A percentile compares a stretch with the other conserved stretches of the same genome.
Evolutionary conservation across 2,329 filamentous ascomycete genomes (phyloP).

Genomic region (Fusarium coffeatum): DNA sequence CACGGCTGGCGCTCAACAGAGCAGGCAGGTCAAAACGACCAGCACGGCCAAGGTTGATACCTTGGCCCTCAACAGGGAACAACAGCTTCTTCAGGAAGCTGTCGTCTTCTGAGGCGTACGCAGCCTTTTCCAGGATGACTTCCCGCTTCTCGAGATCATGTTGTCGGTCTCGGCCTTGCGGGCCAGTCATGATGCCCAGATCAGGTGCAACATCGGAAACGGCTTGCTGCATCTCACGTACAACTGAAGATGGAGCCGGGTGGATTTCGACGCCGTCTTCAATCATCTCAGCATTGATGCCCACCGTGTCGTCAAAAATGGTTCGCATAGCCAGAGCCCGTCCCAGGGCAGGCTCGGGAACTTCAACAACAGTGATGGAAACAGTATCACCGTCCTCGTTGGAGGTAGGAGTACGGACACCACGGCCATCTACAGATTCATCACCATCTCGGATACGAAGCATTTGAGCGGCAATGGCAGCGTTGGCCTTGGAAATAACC

Average conservation of each 20-base stretch:
- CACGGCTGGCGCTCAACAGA: slow-evolving; percentile 83
- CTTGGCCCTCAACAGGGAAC: slow-evolving; percentile 80
- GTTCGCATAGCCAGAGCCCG: slow-evolving; percentile 91
- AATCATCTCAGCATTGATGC: slow-evolving; percentile 98
- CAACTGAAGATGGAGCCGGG: slow-evolving; percentile 80
- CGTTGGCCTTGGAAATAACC: slow-evolving; percentile 90
- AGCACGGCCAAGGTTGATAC: slow-evolving; percentile 81
- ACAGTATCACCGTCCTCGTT: slow-evolving; percentile 86
- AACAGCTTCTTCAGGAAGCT: slow-evolving; percentile 85
- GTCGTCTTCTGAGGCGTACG: slow-evolving; percentile 81
- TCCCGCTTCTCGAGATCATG: slow-evolving; percentile 85
- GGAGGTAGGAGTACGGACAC: slow-evolving; percentile 72
- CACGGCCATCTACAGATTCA: slow-evolving; percentile 73
- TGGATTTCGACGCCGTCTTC: slow-evolving; percentile 87
- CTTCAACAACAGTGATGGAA: slow-evolving; percentile 86
- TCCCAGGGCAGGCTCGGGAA: slow-evolving; percentile 81
- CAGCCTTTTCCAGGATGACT: slow-evolving; percentile 85
- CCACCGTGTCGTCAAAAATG: slow-evolving; percentile 90
- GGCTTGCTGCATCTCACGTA: slow-evolving; percentile 88
- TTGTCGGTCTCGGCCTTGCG: slow-evolving; percentile 77
- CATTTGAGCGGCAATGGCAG: slow-evolving; percentile 82
- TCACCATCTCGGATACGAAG: slow-evolving; percentile 72
- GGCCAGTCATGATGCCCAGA: slow-evolving; percentile 77
- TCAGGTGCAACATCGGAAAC: slow-evolving; percentile 81
- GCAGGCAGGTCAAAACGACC: slow-evolving; percentile 83